Conservation (phyloP, 164 flowering plant genomes). For the Buxus sempervirens region DNA sequence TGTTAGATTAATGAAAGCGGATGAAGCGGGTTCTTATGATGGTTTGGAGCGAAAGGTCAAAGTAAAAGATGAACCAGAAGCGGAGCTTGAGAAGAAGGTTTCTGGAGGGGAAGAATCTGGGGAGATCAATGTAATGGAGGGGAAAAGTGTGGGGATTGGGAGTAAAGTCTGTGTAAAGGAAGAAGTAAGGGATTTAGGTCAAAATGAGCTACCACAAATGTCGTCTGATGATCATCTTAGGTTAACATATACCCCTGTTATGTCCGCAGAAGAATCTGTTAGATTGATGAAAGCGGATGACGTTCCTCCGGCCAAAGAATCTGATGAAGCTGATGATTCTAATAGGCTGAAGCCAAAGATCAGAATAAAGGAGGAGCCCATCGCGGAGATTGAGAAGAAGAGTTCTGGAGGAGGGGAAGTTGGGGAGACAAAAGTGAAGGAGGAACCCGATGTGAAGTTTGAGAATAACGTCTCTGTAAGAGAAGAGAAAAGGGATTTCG, state of each 20-base stretch:
- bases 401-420: not conserved
- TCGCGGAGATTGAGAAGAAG: not conserved
- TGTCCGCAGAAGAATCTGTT: too few species aligned
- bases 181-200: not conserved
- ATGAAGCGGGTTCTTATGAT: not conserved
- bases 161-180: constrained; percentile 3
- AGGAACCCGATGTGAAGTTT: not conserved
- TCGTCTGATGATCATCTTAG: too few species aligned
- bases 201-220: too few species aligned
- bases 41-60: constrained; percentile 5
- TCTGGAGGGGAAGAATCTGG: not conserved
- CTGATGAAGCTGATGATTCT: too few species aligned
- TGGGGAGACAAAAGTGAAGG: not conserved
- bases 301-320: too few species aligned
- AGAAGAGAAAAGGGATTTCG: not conserved
- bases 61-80: constrained; percentile 11
- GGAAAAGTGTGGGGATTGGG: constrained; percentile 4
- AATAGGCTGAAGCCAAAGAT: too few species aligned
- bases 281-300: not conserved
- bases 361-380: not conserved
- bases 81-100: not conserved
- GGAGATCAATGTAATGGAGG: constrained; percentile 9
- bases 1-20: too few species aligned
- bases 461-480: not conserved
- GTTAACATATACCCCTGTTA: too few species aligned